phyloP scores from a whole-genome alignment of 2,329 filamentous ascomycete genomes.

The Epichloe baconii region DNA sequence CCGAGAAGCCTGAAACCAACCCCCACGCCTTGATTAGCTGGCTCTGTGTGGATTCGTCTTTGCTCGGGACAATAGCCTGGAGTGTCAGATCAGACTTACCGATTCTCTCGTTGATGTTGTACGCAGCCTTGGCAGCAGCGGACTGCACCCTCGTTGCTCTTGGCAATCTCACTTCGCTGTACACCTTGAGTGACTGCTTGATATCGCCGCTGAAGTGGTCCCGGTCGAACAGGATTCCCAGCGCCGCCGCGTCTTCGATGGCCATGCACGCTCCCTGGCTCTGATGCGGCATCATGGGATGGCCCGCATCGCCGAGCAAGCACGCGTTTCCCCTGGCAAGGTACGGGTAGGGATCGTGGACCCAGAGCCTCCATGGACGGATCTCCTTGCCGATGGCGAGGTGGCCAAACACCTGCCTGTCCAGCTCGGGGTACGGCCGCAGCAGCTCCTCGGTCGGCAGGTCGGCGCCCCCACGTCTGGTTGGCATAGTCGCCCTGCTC shows the following conservation, averaged over 20 bases:
- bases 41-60: not conserved
- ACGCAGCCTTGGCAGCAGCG: constrained; percentile 42
- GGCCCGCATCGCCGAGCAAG: constrained; percentile 52
- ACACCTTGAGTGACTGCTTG: constrained; percentile 32
- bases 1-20: constrained; percentile 38
- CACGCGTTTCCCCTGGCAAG: constrained; percentile 38
- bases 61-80: too few species aligned
- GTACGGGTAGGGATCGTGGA: constrained; percentile 49
- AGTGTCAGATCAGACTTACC: constrained; percentile 20
- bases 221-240: constrained; percentile 47
- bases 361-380: constrained; percentile 49
- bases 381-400: constrained; percentile 49
- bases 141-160: constrained; percentile 42
- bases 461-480: constrained; percentile 45
- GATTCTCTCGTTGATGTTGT: constrained; percentile 51
- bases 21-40: not conserved
- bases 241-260: constrained; percentile 50
- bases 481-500: constrained; percentile 42
- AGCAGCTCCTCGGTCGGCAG: constrained; percentile 45
- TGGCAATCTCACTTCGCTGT: constrained; percentile 39
- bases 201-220: constrained; percentile 34
- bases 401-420: constrained; percentile 42
- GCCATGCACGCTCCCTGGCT: constrained; percentile 55
- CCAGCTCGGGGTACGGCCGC: constrained; percentile 45
- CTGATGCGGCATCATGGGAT: constrained; percentile 57